A percentile compares a stretch with the other conserved stretches of the same genome.
Conservation (phyloP, 2,329 filamentous ascomycete genomes). For the Grosmannia serpens region DNA sequence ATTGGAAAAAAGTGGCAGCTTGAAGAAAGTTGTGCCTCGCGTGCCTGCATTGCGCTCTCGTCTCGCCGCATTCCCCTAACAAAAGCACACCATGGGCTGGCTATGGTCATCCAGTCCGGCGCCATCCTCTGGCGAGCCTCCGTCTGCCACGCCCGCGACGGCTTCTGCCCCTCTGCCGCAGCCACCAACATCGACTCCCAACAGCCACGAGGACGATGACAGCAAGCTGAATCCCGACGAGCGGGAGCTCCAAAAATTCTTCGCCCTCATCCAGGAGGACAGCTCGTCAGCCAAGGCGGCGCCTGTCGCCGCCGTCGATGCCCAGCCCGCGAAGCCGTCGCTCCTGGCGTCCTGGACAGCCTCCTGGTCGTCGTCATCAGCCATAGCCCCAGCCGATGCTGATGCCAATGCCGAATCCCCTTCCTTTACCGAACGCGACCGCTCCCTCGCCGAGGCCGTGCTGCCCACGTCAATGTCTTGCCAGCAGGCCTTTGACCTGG, state of each 20-base stretch:
- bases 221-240: not conserved
- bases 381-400: not conserved
- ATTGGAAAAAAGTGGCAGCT: not conserved
- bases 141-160: not conserved
- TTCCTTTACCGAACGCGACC: constrained; percentile 9
- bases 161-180: not conserved
- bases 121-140: constrained; percentile 13
- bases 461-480: constrained; percentile 81
- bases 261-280: constrained; percentile 32
- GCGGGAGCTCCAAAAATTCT: constrained; percentile 43
- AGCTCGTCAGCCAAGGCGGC: not conserved
- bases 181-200: not conserved
- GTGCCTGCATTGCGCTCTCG: not conserved
- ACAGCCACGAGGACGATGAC: not conserved
- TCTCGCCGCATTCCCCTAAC: not conserved
- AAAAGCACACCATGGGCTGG: constrained; percentile 43
- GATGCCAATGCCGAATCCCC: constrained; percentile 11
- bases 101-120: constrained; percentile 40
- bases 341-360: not conserved
- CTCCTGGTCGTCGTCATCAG: not conserved
- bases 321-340: not conserved
- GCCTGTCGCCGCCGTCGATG: not conserved
- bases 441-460: constrained; percentile 48
- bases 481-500: constrained; percentile 78
- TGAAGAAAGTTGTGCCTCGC: not conserved